Conservation (phyloP, 495 filamentous ascomycete genomes). For the Aspergillus baeticus region DNA sequence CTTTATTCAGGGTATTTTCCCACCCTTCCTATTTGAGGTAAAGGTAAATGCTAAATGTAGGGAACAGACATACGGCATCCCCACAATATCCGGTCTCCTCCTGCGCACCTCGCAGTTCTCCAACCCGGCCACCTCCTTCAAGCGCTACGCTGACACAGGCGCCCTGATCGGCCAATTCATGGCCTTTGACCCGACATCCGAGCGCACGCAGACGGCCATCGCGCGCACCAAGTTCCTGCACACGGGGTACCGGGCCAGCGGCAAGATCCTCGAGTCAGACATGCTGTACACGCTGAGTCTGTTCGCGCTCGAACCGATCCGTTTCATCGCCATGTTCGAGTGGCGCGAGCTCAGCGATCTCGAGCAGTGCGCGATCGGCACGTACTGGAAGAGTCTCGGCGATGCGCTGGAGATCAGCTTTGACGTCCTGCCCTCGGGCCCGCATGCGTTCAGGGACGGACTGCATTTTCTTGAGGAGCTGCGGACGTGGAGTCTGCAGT, state of each 20-base stretch:
- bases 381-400: slow-evolving; percentile 62
- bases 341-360: slow-evolving; percentile 62
- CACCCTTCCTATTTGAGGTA: no score
- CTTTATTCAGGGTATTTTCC: slow-evolving; percentile 55
- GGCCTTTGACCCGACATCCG: slow-evolving; percentile 44
- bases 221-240: slow-evolving; percentile 69
- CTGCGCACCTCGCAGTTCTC: slow-evolving; percentile 58
- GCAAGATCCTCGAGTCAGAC: slow-evolving; percentile 61
- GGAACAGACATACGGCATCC: slow-evolving; percentile 69
- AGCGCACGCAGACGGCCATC: slow-evolving; percentile 52
- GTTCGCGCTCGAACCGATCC: slow-evolving; percentile 57
- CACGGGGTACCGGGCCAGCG: slow-evolving; percentile 50
- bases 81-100: slow-evolving; percentile 58
- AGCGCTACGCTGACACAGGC: slow-evolving; percentile 63
- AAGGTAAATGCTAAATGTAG: no score
- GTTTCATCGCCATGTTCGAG: slow-evolving; percentile 55
- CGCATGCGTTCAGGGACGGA: slow-evolving; percentile 53
- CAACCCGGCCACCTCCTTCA: slow-evolving; percentile 46
- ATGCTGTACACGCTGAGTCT: slow-evolving; percentile 65
- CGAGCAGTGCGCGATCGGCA: slow-evolving; percentile 60
- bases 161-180: slow-evolving; percentile 57
- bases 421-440: slow-evolving; percentile 30
- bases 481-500: slow-evolving; percentile 50
- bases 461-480: slow-evolving; percentile 62
- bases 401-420: slow-evolving; percentile 61